phyloP scores from a whole-genome alignment of 345 rosid genomes.

The Sonneratia alba region DNA sequence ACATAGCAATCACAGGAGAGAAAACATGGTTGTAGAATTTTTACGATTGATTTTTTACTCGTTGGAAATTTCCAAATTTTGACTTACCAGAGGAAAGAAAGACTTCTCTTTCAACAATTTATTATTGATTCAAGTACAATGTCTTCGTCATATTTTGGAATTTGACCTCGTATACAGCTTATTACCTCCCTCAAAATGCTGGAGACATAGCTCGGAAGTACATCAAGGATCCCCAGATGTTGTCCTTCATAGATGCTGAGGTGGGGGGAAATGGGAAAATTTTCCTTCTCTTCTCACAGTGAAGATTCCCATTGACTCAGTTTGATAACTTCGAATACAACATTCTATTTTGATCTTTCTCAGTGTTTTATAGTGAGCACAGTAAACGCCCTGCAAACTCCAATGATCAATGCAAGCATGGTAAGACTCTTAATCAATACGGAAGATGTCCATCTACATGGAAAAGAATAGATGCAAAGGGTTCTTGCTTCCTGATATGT shows the following conservation, averaged over 20 bases:
- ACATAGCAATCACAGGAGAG: background rate
- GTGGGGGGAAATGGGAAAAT: constrained; percentile 22
- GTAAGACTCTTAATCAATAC: constrained; percentile 29
- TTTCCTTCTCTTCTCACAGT: background rate
- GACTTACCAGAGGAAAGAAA: background rate
- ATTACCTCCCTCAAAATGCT: constrained; percentile 82
- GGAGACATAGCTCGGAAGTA: constrained; percentile 85
- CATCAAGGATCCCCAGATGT: constrained; percentile 67
- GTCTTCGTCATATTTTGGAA: background rate
- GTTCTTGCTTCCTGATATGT: constrained; percentile 7
- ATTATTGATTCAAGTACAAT: background rate
- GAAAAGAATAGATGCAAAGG: background rate
- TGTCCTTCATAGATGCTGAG: constrained; percentile 96
- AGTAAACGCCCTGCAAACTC: constrained; percentile 74
- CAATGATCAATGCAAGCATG: constrained; percentile 96
- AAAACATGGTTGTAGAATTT: background rate
- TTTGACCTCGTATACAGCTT: constrained; percentile 35
- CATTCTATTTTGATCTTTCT: constrained; percentile 15
- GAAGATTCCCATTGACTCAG: background rate
- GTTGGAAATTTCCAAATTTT: too few relatives aligned
- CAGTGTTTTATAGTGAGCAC: constrained; percentile 99
- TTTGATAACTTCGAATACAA: background rate
- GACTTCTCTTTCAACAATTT: background rate
- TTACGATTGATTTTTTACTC: too few relatives aligned
- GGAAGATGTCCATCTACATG: background rate